Evolutionary conservation across 371 early-diverging fungal genomes (phyloP).

Genomic region (Sanchytrium tribonematis): DNA sequence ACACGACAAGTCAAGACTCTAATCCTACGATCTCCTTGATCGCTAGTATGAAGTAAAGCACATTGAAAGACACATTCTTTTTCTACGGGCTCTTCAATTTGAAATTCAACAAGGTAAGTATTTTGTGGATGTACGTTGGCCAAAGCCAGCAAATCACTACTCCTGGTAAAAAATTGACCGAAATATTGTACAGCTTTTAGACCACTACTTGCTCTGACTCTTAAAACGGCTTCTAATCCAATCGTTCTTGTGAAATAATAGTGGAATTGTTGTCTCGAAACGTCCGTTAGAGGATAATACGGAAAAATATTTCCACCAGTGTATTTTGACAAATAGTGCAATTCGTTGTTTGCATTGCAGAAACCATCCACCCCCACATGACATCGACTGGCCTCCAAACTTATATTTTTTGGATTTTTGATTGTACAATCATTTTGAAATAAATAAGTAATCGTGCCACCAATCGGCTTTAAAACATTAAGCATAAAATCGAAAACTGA

Average conservation of each 20-base stretch:
- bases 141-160: conserved; percentile 70
- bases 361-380: too few relatives aligned
- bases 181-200: conserved; percentile 17
- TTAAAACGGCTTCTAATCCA: conserved; percentile 82
- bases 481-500: too few relatives aligned
- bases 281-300: too few relatives aligned
- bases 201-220: conserved; percentile 72
- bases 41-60: conserved; percentile 65
- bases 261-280: too few relatives aligned
- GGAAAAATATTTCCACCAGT: too few relatives aligned
- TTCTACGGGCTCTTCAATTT: conserved; percentile 52
- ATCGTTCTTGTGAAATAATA: conserved; percentile 50
- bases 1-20: conserved; percentile 72
- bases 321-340: too few relatives aligned
- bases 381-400: too few relatives aligned
- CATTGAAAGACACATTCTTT: conserved; percentile 69
- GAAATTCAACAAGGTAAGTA: conserved; percentile 63
- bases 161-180: conserved; percentile 84
- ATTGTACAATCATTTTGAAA: too few relatives aligned
- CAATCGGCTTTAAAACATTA: too few relatives aligned
- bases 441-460: too few relatives aligned
- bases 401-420: too few relatives aligned
- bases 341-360: too few relatives aligned
- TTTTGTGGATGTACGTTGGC: conserved; percentile 84
- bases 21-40: conserved; percentile 63